Percentiles rank a stretch among this genome's conserved stretches.
Conservation (phyloP, 495 filamentous ascomycete genomes). For the Podospora comata region DNA sequence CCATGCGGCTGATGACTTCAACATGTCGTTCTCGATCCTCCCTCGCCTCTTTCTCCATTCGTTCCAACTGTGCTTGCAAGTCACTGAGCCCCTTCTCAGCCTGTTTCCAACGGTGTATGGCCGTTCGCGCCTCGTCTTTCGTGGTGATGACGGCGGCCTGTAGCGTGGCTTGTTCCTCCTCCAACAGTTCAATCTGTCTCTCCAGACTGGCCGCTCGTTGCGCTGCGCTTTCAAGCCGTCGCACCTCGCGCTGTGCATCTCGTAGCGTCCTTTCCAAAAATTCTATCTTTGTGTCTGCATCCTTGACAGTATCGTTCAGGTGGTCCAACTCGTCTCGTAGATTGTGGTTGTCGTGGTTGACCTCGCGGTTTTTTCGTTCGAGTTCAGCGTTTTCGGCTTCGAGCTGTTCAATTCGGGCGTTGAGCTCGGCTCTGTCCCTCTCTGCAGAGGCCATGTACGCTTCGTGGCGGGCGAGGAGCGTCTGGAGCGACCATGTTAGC, state of each 20-base stretch:
- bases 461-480: slow-evolving; percentile 86
- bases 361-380: slow-evolving; percentile 67
- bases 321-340: slow-evolving; percentile 79
- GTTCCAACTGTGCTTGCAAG: slow-evolving; percentile 81
- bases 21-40: slow-evolving; percentile 80
- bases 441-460: slow-evolving; percentile 88
- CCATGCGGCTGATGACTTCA: slow-evolving; percentile 76
- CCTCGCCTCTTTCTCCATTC: slow-evolving; percentile 78
- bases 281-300: slow-evolving; percentile 71
- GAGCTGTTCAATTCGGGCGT: slow-evolving; percentile 65
- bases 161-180: slow-evolving; percentile 72
- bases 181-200: slow-evolving; percentile 68
- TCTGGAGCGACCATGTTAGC: slow-evolving; percentile 64
- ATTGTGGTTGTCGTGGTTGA: slow-evolving; percentile 72
- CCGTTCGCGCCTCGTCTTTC: slow-evolving; percentile 68
- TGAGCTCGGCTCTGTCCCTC: slow-evolving; percentile 69
- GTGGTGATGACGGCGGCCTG: slow-evolving; percentile 62
- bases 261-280: slow-evolving; percentile 68
- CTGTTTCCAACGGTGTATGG: slow-evolving; percentile 75
- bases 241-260: slow-evolving; percentile 70
- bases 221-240: slow-evolving; percentile 68
- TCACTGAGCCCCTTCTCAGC: slow-evolving; percentile 71
- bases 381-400: slow-evolving; percentile 74
- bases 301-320: slow-evolving; percentile 67
- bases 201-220: slow-evolving; percentile 73